Conservation (phyloP, 306 rosid genomes). For the Vigna unguiculata region DNA sequence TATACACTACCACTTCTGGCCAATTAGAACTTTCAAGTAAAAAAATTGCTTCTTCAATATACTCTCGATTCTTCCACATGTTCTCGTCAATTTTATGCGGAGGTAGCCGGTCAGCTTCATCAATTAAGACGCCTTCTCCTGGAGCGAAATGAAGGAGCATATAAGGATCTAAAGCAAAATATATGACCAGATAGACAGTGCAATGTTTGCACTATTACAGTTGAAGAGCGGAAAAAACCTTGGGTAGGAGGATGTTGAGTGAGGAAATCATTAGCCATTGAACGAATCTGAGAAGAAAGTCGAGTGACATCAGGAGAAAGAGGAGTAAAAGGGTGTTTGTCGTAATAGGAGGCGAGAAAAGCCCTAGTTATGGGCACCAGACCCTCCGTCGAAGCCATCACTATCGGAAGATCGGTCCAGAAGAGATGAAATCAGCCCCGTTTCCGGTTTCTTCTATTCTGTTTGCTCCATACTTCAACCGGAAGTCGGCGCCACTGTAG, state of each 20-base stretch:
- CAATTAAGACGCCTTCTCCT: constrained; percentile 61
- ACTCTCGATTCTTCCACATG: constrained; percentile 97
- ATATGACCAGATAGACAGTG: background rate
- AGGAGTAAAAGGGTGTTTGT: constrained; percentile 72
- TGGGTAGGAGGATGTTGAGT: constrained; percentile 53
- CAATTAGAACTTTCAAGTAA: constrained; percentile 72
- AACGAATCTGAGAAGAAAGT: constrained; percentile 74
- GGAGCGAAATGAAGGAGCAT: constrained; percentile 42
- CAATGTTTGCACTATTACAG: background rate
- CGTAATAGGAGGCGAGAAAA: constrained; percentile 82
- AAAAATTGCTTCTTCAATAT: constrained; percentile 80
- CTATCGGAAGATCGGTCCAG: constrained; percentile 37
- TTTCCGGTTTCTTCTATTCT: background rate
- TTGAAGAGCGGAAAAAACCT: constrained; percentile 46
- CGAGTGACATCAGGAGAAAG: constrained; percentile 70
- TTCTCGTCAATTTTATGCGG: constrained; percentile 98
- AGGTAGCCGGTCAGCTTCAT: constrained; percentile 64
- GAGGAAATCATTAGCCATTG: constrained; percentile 60
- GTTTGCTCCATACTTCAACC: no score
- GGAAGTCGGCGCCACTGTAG: no score
- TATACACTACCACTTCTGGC: constrained; percentile 71
- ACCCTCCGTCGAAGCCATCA: constrained; percentile 91
- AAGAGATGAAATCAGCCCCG: background rate
- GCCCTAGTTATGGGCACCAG: constrained; percentile 85
- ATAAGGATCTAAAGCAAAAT: constrained; percentile 36